phyloP scores from a whole-genome alignment of 768 basidiomycete species.

The Pisolithus marmoratus region DNA sequence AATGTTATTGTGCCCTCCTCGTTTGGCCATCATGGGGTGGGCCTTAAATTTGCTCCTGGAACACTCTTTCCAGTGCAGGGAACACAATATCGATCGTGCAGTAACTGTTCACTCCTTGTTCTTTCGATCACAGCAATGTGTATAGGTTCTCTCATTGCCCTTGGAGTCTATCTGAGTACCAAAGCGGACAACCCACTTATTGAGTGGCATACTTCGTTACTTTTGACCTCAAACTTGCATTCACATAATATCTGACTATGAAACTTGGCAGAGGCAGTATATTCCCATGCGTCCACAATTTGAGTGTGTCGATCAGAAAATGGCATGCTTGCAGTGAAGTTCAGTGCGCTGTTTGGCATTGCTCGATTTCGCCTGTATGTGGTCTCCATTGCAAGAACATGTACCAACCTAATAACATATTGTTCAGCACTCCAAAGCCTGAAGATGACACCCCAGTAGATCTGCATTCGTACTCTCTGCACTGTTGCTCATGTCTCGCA shows the following conservation, averaged over 20 bases:
- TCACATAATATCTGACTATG: constrained; percentile 47
- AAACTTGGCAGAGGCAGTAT: constrained; percentile 87
- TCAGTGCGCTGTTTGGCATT: constrained; percentile 95
- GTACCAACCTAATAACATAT: no score
- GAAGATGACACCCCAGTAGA: no score
- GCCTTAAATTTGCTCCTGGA: constrained; percentile 77
- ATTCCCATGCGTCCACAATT: constrained; percentile 93
- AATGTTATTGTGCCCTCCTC: constrained; percentile 96
- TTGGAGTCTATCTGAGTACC: no score
- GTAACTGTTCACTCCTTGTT: no score
- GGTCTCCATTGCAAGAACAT: no score
- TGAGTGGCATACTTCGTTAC: constrained; percentile 48
- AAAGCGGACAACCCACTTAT: constrained; percentile 78
- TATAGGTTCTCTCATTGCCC: no score
- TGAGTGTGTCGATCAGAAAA: constrained; percentile 90
- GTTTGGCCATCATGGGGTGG: constrained; percentile 84
- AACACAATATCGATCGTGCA: no score
- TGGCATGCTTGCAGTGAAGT: constrained; percentile 97
- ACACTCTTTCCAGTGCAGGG: no score
- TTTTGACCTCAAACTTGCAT: constrained; percentile 3
- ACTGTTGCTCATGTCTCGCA: no score
- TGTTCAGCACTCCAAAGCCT: no score
- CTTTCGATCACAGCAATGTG: no score
- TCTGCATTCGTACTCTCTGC: no score
- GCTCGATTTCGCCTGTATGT: constrained; percentile 58